Evolutionary conservation across 78 protist species (phyloP).

Genomic region (Dictyostelium intermedium): DNA sequence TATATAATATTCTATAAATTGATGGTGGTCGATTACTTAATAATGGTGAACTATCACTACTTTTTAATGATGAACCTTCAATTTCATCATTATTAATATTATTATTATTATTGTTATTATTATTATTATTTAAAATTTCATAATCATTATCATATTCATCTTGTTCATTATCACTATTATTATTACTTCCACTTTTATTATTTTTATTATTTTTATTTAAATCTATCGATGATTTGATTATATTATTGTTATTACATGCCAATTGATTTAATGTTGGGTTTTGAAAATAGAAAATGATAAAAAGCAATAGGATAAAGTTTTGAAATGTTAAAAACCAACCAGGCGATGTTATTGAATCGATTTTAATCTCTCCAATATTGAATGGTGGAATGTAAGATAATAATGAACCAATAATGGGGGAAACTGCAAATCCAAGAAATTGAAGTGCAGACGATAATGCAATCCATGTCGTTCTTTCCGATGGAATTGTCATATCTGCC

Average conservation of each 20-base stretch:
- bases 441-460: conserved; percentile 45
- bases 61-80: neutral
- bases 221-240: neutral
- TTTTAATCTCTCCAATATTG: neutral
- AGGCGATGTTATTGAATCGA: conserved; percentile 1
- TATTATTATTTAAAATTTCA: neutral
- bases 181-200: neutral
- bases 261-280: neutral
- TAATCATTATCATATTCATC: neutral
- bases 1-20: neutral
- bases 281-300: neutral
- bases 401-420: conserved; percentile 18
- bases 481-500: conserved; percentile 4
- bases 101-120: neutral
- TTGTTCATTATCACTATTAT: neutral
- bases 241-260: neutral
- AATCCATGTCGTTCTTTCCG: conserved; percentile 46
- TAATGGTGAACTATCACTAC: neutral
- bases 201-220: neutral
- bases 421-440: conserved; percentile 52
- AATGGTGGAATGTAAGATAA: neutral
- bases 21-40: neutral
- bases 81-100: neutral
- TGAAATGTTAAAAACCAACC: conserved; percentile 15
- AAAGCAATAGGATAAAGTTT: neutral